Evolutionary conservation across 2,329 filamentous ascomycete genomes (phyloP), one percentile per base, ranked within the genome.

Genomic region (Cladosporium sp.): DNA sequence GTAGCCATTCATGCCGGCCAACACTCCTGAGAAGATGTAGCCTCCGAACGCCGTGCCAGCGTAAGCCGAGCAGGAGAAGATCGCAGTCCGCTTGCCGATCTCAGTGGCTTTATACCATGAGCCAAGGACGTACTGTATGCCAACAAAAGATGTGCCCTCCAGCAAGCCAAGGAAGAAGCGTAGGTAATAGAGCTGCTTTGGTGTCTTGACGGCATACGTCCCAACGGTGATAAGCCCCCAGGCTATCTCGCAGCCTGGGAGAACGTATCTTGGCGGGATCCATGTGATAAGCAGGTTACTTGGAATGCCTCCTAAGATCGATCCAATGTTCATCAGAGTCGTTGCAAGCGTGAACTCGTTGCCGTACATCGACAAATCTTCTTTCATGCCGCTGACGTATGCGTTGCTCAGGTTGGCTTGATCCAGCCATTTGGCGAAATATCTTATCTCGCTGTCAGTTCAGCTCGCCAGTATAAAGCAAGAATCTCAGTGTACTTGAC

Each of bases 311-410:
- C 77, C 78, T 5, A 79, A 74, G 3, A 79, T 72, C 53, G 78
- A 78, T 6, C 76, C 77, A 5, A 66, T 65, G 48, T 66, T 66
- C 56, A 68, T 59, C 2, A 65, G 46, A 14, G 66, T 68, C 11
- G 65, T 56, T 56, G 67, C 65, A 30, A 67, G 49, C 54, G 77
- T 79, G 56, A 79, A 75, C 64, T 80, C 77, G 26, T 79, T 80
- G 3, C 77, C 78, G 36, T 68, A 64, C 66, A 69, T 79, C 39
- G 69, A 66, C 32, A 80, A 67, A 59, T 80, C 78, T 66, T 80
- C 78, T 65, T 75, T 77, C 79, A 80, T 80, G 6, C 79, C 79
- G 59, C 74, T 70, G 16, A 80, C 76, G 65, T 79, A 80, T 14
- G 79, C 79, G 72, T 80, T 80, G 67, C 76, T 78, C 13, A 80